A percentile compares a stretch with the other conserved stretches of the same genome.
Conservation (phyloP, 495 filamentous ascomycete species). For the Acidiella bohemica region DNA sequence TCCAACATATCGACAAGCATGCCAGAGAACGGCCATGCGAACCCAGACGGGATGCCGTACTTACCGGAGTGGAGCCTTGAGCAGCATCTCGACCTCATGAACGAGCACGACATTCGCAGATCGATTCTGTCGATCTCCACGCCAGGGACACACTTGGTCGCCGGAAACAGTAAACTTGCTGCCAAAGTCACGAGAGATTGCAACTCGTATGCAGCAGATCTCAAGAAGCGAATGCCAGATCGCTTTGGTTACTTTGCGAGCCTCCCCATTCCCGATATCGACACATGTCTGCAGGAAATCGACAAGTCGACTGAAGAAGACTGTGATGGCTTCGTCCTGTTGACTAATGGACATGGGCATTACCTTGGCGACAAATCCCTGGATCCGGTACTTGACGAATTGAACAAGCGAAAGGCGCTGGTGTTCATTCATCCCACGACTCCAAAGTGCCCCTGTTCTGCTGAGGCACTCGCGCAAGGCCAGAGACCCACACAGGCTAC, state of each 20-base stretch:
- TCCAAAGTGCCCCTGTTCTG: conserved; percentile 17
- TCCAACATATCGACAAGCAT: conserved; percentile 14
- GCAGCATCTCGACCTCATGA: conserved; percentile 37
- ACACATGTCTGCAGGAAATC: conserved; percentile 34
- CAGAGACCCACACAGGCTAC: conserved; percentile 12
- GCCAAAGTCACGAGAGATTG: conserved; percentile 23
- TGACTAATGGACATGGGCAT: conserved; percentile 35
- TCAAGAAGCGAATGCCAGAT: conserved; percentile 28
- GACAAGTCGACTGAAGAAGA: conserved; percentile 28
- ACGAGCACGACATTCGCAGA: conserved; percentile 31
- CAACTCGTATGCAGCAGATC: conserved; percentile 32
- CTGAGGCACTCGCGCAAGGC: conserved; percentile 10
- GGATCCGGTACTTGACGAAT: conserved; percentile 29
- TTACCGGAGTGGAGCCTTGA: conserved; percentile 31
- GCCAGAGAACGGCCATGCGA: conserved; percentile 13
- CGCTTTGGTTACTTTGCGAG: conserved; percentile 39
- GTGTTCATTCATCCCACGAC: conserved; percentile 44
- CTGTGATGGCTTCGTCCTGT: conserved; percentile 37
- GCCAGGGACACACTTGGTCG: conserved; percentile 36
- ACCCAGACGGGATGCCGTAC: conserved; percentile 20
- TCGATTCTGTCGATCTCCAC: conserved; percentile 41
- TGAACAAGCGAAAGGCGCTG: conserved; percentile 24
- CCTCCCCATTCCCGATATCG: conserved; percentile 37
- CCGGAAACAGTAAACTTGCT: conserved; percentile 26
- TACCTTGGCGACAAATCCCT: conserved; percentile 39